Conservation (phyloP, 345 rosid genomes). For the Sapria himalayana region DNA sequence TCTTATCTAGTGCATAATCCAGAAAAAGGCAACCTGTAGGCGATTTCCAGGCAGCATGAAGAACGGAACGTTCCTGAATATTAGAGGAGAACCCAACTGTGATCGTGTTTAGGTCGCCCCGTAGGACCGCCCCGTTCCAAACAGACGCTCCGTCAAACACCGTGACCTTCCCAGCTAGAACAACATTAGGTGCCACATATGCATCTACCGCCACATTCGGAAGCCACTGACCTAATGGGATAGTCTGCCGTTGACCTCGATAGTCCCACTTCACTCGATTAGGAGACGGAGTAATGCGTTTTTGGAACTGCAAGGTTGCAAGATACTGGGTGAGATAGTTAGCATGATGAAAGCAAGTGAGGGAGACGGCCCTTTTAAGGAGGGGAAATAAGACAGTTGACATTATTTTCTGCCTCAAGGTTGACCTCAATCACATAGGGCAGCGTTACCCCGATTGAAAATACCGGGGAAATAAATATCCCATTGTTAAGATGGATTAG, state of each 20-base stretch:
- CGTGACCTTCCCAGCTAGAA: slow-evolving; percentile 75
- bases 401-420: too few species aligned
- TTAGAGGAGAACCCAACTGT: slow-evolving; percentile 80
- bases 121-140: slow-evolving; percentile 79
- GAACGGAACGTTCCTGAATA: slow-evolving; percentile 79
- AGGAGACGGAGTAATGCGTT: slow-evolving; percentile 35
- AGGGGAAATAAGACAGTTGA: slow-evolving; percentile 10
- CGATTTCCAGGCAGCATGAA: slow-evolving; percentile 94
- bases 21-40: slow-evolving; percentile 99
- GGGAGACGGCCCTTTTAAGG: slow-evolving; percentile 6
- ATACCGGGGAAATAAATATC: too few species aligned
- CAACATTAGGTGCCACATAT: slow-evolving; percentile 81
- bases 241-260: slow-evolving; percentile 80
- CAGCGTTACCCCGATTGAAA: too few species aligned
- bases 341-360: slow-evolving; percentile 1
- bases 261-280: slow-evolving; percentile 95
- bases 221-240: slow-evolving; percentile 85
- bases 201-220: slow-evolving; percentile 95
- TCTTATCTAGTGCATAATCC: too few species aligned
- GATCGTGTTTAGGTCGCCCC: slow-evolving; percentile 95
- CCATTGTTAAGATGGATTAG: too few species aligned
- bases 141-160: slow-evolving; percentile 80
- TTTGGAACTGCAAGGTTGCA: slow-evolving; percentile 13
- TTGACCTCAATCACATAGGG: too few species aligned
- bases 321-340: slow-evolving; percentile 3